Percentiles rank a stretch among this genome's conserved stretches.
These are phyloP conservation scores for Alternaria panax DNA, from an alignment of 2,329 filamentous ascomycete species.

Conservation along the genomic window DNA sequence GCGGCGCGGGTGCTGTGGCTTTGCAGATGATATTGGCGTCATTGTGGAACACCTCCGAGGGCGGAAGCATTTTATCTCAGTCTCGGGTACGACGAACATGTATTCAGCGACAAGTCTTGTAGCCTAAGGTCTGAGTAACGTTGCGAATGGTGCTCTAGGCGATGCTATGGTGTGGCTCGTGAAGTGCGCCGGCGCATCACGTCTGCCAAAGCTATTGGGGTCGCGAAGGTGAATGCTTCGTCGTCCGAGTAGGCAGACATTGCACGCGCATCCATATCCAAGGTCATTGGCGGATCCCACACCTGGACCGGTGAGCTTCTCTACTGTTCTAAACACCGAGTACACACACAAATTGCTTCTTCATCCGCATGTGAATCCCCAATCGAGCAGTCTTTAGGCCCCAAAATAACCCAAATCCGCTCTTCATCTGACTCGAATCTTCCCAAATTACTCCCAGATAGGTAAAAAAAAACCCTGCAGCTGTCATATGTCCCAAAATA, in stretches of 20 bases:
- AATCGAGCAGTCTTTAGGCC: conserved; percentile 1
- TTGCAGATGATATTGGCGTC: background rate
- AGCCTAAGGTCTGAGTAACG: background rate
- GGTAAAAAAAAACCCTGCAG: background rate
- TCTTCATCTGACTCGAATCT: background rate
- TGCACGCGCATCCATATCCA: background rate
- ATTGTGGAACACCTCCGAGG: background rate
- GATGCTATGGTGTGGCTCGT: background rate
- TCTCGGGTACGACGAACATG: background rate
- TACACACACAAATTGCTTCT: background rate
- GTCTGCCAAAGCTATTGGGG: background rate
- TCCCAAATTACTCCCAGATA: conserved; percentile 9
- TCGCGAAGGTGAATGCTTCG: background rate
- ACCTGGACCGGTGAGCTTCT: background rate
- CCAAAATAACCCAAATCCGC: conserved; percentile 23
- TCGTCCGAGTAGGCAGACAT: background rate
- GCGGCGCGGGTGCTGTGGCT: background rate
- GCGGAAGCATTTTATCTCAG: background rate
- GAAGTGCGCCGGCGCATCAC: background rate
- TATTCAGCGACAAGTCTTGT: background rate
- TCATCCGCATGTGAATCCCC: background rate
- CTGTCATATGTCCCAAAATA: conserved; percentile 19
- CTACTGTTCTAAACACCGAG: background rate
- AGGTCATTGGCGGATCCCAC: background rate
- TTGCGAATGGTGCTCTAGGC: background rate